Evolutionary conservation across 768 basidiomycete species (phyloP).

Genomic region (Hortiboletus flavorubellus): DNA sequence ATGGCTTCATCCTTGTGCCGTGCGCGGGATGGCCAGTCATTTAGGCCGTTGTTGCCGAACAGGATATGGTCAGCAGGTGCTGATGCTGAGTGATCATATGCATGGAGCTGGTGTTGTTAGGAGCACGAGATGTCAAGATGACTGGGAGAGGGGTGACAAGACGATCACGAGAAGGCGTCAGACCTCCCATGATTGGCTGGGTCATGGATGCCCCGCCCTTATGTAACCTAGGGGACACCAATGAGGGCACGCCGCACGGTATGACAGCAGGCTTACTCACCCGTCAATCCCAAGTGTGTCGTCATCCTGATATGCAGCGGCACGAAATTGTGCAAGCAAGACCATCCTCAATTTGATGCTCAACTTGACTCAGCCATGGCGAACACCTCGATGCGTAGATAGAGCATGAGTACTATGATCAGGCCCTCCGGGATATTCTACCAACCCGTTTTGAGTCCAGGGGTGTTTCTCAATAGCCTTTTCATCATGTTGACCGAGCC

Average conservation of each 20-base stretch:
- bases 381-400: not conserved
- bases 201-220: not conserved
- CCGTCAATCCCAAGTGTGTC: too few relatives aligned
- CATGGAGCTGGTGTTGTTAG: not conserved
- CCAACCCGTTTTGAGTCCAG: too few relatives aligned
- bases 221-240: not conserved
- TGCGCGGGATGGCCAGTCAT: not conserved
- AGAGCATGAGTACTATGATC: too few relatives aligned
- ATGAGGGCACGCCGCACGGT: not conserved
- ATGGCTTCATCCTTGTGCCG: conserved; percentile 16
- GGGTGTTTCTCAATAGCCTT: too few relatives aligned
- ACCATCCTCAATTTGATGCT: not conserved
- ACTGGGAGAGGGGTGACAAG: not conserved
- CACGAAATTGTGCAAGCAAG: not conserved
- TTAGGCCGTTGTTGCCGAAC: not conserved
- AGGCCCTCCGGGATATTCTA: too few relatives aligned
- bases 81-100: not conserved
- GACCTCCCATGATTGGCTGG: not conserved
- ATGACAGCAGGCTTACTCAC: not conserved
- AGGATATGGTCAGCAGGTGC: not conserved
- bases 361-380: not conserved
- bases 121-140: not conserved
- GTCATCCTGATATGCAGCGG: too few relatives aligned
- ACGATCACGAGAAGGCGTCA: not conserved
- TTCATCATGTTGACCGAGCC: too few relatives aligned